Evolutionary conservation across 1,139 yeast species (phyloP).

Genomic region (Sugiyamaella xylanicola): DNA sequence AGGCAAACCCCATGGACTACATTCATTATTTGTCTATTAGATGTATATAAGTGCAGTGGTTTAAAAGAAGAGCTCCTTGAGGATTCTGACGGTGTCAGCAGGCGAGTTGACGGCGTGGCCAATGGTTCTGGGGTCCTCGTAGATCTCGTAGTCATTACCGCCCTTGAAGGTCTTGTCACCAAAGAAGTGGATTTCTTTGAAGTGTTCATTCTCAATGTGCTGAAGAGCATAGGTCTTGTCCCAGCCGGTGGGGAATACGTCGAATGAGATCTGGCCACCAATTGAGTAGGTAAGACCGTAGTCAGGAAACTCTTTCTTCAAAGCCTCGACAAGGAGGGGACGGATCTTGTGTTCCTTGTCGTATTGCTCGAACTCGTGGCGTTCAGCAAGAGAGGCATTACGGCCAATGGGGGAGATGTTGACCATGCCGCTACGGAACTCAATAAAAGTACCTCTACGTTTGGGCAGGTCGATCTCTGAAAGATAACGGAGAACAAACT

Average conservation of each 20-base stretch:
- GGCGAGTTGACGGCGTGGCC: slow-evolving; percentile 94
- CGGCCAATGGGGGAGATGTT: slow-evolving; percentile 98
- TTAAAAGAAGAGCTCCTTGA: slow-evolving; percentile 69
- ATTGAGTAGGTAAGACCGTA: slow-evolving; percentile 89
- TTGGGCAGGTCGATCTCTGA: slow-evolving; percentile 83
- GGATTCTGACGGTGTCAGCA: slow-evolving; percentile 79
- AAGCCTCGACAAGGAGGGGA: slow-evolving; percentile 77
- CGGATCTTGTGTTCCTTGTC: slow-evolving; percentile 82
- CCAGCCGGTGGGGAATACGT: slow-evolving; percentile 99
- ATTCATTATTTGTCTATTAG: neutral
- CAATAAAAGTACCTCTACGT: slow-evolving; percentile 90
- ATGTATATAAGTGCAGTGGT: neutral
- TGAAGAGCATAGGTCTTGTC: slow-evolving; percentile 97
- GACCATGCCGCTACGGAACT: slow-evolving; percentile 99
- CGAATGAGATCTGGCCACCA: slow-evolving; percentile 99
- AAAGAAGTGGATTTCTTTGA: slow-evolving; percentile 89
- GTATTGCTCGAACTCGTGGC: slow-evolving; percentile 84
- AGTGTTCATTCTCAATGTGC: slow-evolving; percentile 84
- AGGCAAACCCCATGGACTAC: too few relatives aligned
- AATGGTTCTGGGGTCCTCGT: slow-evolving; percentile 83
- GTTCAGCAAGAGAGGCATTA: slow-evolving; percentile 91
- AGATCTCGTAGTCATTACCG: slow-evolving; percentile 98
- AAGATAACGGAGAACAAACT: slow-evolving; percentile 81
- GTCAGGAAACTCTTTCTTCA: slow-evolving; percentile 80
- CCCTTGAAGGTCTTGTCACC: slow-evolving; percentile 98